These are phyloP conservation scores for Penicillium chermesinum DNA, from an alignment of 495 filamentous ascomycete species.

Conservation along the genomic window DNA sequence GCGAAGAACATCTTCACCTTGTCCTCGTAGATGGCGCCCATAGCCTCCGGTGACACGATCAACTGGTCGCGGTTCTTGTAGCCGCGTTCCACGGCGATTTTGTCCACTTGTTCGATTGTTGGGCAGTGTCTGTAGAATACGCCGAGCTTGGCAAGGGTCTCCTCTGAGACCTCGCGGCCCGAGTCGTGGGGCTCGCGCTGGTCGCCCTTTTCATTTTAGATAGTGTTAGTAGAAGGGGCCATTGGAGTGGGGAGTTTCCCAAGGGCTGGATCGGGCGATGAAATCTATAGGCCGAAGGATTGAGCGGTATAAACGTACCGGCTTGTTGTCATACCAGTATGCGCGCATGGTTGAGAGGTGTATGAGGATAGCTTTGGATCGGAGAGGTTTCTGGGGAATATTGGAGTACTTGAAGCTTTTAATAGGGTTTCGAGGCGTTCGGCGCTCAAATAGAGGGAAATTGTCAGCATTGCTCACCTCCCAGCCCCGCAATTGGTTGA, in stretches of 20 bases:
- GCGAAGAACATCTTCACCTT: slow-evolving; percentile 92
- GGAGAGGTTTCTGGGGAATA: neutral
- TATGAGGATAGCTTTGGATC: neutral
- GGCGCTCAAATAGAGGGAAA: neutral
- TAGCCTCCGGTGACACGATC: slow-evolving; percentile 76
- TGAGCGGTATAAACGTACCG: slow-evolving; percentile 46
- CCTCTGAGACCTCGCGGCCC: slow-evolving; percentile 54
- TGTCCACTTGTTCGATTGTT: slow-evolving; percentile 59
- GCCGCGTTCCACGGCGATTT: slow-evolving; percentile 64
- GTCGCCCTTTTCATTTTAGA: slow-evolving; percentile 61
- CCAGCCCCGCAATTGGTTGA: slow-evolving; percentile 37
- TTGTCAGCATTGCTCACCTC: neutral
- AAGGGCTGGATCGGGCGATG: too few species aligned
- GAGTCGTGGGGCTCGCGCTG: slow-evolving; percentile 89
- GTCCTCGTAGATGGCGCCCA: slow-evolving; percentile 75
- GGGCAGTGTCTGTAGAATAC: slow-evolving; percentile 71
- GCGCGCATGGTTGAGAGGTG: slow-evolving; percentile 56
- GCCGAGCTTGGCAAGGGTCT: slow-evolving; percentile 66
- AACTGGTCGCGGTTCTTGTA: slow-evolving; percentile 97
- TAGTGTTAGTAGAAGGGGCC: slow-evolving; percentile 15
- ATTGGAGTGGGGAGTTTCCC: too few species aligned
- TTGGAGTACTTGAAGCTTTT: neutral
- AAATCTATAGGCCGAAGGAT: neutral
- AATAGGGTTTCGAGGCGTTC: too few species aligned
- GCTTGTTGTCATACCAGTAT: slow-evolving; percentile 77